Evolutionary conservation across 176 grass and related monocot genomes (phyloP), one percentile per base, ranked within the genome.

Genomic region (Rhynchospora breviuscula): DNA sequence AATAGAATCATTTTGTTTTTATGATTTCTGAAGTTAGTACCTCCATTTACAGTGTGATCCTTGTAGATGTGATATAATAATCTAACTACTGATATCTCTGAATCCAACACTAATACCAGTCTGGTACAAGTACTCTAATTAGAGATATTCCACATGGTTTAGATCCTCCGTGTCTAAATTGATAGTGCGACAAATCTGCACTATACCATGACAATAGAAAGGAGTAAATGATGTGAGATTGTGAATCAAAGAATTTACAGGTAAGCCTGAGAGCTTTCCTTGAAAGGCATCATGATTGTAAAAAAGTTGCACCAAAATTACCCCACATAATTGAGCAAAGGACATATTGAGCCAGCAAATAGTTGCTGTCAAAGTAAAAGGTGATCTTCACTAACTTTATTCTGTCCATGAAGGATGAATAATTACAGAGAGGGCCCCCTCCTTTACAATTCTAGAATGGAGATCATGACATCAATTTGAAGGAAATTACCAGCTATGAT

Each of bases 391-490:
- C 2, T 48, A 52, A 63, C 51, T 76, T 78, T 78, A 78, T 85
- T 62, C 68, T 53, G 10, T 85, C 51, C 35, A 62, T 75, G 52
- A 65, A 60, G 19, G 58, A 53, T 85, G 69, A 63, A 85, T 85
- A 63, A 78, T 77, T 85, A 77, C 52, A 83, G 65, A 8, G 15
- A 52, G 13, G 80, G 11, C 1, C 40, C 44, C 61, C 60, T 54
- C 48, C 80, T 82, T 82, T 67, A 82, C 44, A 26, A 51, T 63
- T 82, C 70, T 85, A 85, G 25, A 85, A 78, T 59, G 80, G 11
- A 54, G 45, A 82, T 67, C 62, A 15, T 48, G 62, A 82, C 9
- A 52, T 13, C 21, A 82, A 82, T 47, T 82, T 47, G 14, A 82
- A 53, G 80, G 80, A 65, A 67, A 67, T 82, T 67, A 65, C 58